Evolutionary conservation across 2,329 filamentous ascomycete genomes (phyloP).

Genomic region (Fusarium redolens): DNA sequence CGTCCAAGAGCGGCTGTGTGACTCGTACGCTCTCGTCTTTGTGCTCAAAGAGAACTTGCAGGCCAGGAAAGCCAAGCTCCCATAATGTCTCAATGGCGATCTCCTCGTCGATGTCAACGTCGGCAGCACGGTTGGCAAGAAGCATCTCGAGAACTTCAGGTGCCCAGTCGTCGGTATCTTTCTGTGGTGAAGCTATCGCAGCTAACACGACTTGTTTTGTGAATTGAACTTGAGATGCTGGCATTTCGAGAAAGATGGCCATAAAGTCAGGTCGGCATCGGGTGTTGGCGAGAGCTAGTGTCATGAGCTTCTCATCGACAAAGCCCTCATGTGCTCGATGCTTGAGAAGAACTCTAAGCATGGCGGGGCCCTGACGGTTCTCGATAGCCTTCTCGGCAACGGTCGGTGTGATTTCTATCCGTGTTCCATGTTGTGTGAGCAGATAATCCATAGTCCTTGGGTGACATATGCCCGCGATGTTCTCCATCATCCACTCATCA

Average conservation of each 20-base stretch:
- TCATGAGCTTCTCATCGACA: slow-evolving; percentile 21
- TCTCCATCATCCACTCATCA: slow-evolving; percentile 30
- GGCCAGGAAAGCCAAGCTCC: slow-evolving; percentile 18
- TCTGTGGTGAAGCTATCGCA: slow-evolving; percentile 14
- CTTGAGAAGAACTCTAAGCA: slow-evolving; percentile 28
- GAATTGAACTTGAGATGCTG: slow-evolving; percentile 10
- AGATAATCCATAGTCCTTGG: slow-evolving; percentile 25
- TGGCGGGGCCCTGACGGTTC: slow-evolving; percentile 24
- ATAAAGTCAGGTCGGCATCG: slow-evolving; percentile 25
- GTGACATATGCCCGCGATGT: slow-evolving; percentile 20
- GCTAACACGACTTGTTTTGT: slow-evolving; percentile 25
- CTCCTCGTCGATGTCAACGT: slow-evolving; percentile 27
- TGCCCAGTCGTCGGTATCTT: slow-evolving; percentile 24
- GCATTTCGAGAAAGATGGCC: slow-evolving; percentile 25
- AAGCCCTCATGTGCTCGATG: slow-evolving; percentile 20
- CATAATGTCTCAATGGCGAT: slow-evolving; percentile 10
- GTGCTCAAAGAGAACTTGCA: slow-evolving; percentile 19
- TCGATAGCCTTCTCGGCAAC: slow-evolving; percentile 24
- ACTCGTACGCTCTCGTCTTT: slow-evolving; percentile 19
- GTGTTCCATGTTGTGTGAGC: slow-evolving; percentile 9
- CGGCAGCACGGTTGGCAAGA: slow-evolving; percentile 18
- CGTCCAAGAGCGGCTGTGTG: slow-evolving; percentile 21
- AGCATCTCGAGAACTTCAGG: slow-evolving; percentile 31
- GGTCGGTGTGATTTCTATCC: slow-evolving; percentile 14
- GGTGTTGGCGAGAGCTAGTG: slow-evolving; percentile 17